Evolutionary conservation across 805 yeast species (phyloP), one percentile per base, ranked within the genome.

Genomic region (Schwanniomyces sp.): DNA sequence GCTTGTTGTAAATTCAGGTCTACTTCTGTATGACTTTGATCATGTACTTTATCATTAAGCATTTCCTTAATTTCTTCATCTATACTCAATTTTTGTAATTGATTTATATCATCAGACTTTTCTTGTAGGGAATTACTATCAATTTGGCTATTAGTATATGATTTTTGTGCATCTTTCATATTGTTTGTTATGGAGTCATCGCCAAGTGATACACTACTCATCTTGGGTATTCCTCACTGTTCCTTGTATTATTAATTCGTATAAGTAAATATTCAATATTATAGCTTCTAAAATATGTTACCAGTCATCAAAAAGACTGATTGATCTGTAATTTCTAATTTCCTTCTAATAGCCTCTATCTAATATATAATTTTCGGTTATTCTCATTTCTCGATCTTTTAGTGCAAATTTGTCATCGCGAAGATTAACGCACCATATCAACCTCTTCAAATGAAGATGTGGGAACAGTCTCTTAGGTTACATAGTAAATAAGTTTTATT

Each of bases 121-220:
- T 45, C 48, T 7, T 41, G 29, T 32, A 32, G 21, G 24, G 32
- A 34, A 17, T 43, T 44, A 18, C 25, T 24, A 18, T 24, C 44
- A 14, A 32, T 14, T 8, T 32, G 21, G 36, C 21, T 32, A 32
- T 32, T 32, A 16, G 24, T 37, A 28, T 26, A 28, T 21, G 44
- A 32, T 21, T 32, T n/a, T n/a, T 45, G 43, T 21, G 18, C 30
- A 18, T 37, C 39, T 32, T 32, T 28, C 34, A 36, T 38, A 26
- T 24, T 32, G 7, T 25, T 38, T 18, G 46, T n/a, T 18, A 42
- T 34, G 39, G 49, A 28, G 46, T 55, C 60, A 56, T 58, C 62
- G 48, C 58, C 52, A 47, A 49, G 40, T 38, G 57, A 50, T 34
- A 51, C 47, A 45, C 56, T 52, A 47, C 54, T 48, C 54, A 51